Evolutionary conservation across 2,329 filamentous ascomycete genomes (phyloP).

Genomic region (Mycosphaerella arachidis): DNA sequence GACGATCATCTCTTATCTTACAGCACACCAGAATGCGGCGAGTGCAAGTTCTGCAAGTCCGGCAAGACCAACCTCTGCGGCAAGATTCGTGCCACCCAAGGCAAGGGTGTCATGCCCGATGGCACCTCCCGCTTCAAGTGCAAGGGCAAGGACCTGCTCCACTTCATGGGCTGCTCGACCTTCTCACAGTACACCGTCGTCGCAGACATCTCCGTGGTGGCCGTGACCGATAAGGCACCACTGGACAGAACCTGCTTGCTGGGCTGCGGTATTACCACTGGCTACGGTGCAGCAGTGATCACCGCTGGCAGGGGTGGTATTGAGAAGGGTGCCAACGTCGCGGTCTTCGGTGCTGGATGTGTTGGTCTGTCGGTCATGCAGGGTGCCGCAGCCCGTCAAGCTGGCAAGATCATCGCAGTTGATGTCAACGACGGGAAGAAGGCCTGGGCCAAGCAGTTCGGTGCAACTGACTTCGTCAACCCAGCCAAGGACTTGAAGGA

Average conservation of each 20-base stretch:
- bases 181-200: conserved; percentile 99
- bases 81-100: conserved; percentile 96
- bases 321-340: conserved; percentile 83
- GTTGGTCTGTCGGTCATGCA: conserved; percentile 94
- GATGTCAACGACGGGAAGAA: conserved; percentile 87
- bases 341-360: conserved; percentile 92
- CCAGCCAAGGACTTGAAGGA: conserved; percentile 60
- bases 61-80: conserved; percentile 99
- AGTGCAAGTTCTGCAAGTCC: conserved; percentile 99
- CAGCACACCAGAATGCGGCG: conserved; percentile 91
- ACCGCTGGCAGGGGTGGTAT: conserved; percentile 68
- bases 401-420: conserved; percentile 70
- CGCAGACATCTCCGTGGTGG: conserved; percentile 95
- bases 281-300: conserved; percentile 91
- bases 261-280: conserved; percentile 97
- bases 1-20: conserved; percentile 8
- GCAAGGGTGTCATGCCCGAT: conserved; percentile 94
- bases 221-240: conserved; percentile 81
- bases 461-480: conserved; percentile 95
- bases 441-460: conserved; percentile 88
- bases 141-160: conserved; percentile 90
- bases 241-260: conserved; percentile 96
- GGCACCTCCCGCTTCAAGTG: conserved; percentile 90
- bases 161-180: conserved; percentile 99
- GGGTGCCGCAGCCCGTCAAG: conserved; percentile 80